Percentiles rank a stretch among this genome's conserved stretches.
Conservation (phyloP, 495 filamentous ascomycete species). For the Penicillium alfredii region DNA sequence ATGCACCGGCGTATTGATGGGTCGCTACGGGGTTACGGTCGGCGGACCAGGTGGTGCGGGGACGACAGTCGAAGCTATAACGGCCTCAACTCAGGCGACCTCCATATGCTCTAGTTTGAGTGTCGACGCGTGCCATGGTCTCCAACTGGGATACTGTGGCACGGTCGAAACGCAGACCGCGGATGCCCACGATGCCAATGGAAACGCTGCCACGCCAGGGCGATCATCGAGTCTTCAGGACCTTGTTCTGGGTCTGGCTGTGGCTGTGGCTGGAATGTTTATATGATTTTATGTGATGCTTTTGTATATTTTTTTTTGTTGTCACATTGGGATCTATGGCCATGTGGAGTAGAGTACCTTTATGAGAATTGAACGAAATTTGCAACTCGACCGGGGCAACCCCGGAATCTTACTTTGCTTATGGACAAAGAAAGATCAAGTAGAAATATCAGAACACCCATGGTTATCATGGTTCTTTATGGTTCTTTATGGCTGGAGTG, state of each 20-base stretch:
- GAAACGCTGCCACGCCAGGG: constrained; percentile 24
- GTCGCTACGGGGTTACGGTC: constrained; percentile 41
- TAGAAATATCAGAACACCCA: no score
- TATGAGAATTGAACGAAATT: no score
- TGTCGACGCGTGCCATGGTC: constrained; percentile 51
- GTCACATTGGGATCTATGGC: not conserved
- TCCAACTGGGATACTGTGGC: constrained; percentile 51
- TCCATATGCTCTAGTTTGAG: constrained; percentile 64
- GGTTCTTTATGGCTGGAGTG: no score
- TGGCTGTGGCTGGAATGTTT: constrained; percentile 42
- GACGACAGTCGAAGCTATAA: constrained; percentile 57
- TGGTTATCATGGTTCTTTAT: no score
- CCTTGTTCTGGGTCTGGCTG: constrained; percentile 34
- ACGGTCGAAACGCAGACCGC: constrained; percentile 29
- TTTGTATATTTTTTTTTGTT: constrained; percentile 7
- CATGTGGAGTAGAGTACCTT: constrained; percentile 1
- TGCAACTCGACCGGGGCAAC: no score
- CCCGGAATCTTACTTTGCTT: no score
- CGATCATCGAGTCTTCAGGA: constrained; percentile 36
- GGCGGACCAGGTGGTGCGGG: constrained; percentile 44
- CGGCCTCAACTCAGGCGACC: constrained; percentile 46
- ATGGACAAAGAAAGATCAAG: no score
- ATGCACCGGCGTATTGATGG: constrained; percentile 56
- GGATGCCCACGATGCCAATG: constrained; percentile 26
- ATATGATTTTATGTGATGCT: constrained; percentile 25